Evolutionary conservation across 345 rosid genomes (phyloP).

Genomic region (Tarenaya hassleriana): DNA sequence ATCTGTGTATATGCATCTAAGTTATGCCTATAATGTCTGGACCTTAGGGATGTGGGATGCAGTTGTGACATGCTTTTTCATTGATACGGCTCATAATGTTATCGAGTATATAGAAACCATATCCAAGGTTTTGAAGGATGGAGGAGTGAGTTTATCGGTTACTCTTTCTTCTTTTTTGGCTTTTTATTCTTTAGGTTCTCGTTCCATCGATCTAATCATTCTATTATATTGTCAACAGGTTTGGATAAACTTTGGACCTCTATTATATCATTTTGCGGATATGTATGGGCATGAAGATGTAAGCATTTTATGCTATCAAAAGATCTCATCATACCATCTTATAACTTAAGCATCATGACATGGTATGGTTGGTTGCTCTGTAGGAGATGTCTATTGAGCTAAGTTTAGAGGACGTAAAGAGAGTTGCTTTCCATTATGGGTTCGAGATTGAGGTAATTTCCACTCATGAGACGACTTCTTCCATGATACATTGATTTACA

Average conservation of each 20-base stretch:
- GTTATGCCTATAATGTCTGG: slow-evolving; percentile 18
- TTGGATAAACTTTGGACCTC: slow-evolving; percentile 95
- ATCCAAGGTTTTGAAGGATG: slow-evolving; percentile 84
- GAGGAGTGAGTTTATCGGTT: slow-evolving; percentile 60
- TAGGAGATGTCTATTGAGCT: slow-evolving; percentile 97
- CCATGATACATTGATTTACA: not conserved
- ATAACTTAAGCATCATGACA: slow-evolving; percentile 1
- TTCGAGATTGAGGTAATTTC: slow-evolving; percentile 55
- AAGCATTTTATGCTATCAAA: slow-evolving; percentile 28
- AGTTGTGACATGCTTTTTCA: slow-evolving; percentile 91
- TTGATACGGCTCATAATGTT: slow-evolving; percentile 92
- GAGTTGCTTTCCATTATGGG: slow-evolving; percentile 68
- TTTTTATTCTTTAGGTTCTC: slow-evolving; percentile 6
- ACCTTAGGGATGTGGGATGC: slow-evolving; percentile 91
- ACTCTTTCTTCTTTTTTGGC: slow-evolving; percentile 18
- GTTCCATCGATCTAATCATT: not conserved
- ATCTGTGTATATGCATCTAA: not conserved
- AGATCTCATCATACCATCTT: not conserved
- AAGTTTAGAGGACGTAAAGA: slow-evolving; percentile 92
- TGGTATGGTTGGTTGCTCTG: slow-evolving; percentile 16
- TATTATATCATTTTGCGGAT: slow-evolving; percentile 91
- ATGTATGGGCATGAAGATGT: slow-evolving; percentile 74
- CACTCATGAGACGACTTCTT: not conserved
- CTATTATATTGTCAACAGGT: slow-evolving; percentile 40
- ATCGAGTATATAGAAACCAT: slow-evolving; percentile 89